Percentiles rank a stretch among this genome's conserved stretches.
Conservation (phyloP, 306 rosid species). For the Rubus parviflorus region DNA sequence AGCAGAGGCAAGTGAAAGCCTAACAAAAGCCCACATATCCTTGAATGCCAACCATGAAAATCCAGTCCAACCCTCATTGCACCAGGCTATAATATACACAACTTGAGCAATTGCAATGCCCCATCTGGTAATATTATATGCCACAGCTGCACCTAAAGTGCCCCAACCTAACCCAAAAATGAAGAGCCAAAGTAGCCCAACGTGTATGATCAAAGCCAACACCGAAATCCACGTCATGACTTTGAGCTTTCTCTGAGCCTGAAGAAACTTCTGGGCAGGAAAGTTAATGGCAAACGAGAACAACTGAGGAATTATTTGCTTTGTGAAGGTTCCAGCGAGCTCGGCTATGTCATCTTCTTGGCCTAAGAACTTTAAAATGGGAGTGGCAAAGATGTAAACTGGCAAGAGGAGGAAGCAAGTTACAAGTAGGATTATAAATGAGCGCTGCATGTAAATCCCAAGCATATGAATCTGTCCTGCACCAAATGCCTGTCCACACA, state of each 20-base stretch:
- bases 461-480: slow-evolving; percentile 74
- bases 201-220: slow-evolving; percentile 39
- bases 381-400: slow-evolving; percentile 59
- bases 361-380: slow-evolving; percentile 58
- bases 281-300: slow-evolving; percentile 60
- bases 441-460: slow-evolving; percentile 81
- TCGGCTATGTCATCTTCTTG: slow-evolving; percentile 68
- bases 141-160: slow-evolving; percentile 63
- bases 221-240: slow-evolving; percentile 64
- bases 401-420: slow-evolving; percentile 56
- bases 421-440: slow-evolving; percentile 55
- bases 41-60: slow-evolving; percentile 64
- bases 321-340: slow-evolving; percentile 48
- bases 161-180: slow-evolving; percentile 49
- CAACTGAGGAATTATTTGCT: slow-evolving; percentile 59
- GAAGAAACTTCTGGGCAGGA: slow-evolving; percentile 77
- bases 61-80: slow-evolving; percentile 72
- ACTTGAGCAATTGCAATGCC: slow-evolving; percentile 52
- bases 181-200: slow-evolving; percentile 56
- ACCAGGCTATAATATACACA: slow-evolving; percentile 67
- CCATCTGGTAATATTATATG: slow-evolving; percentile 60
- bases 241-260: slow-evolving; percentile 65
- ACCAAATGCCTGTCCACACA: slow-evolving; percentile 83
- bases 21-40: slow-evolving; percentile 70
- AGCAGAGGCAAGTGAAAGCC: slow-evolving; percentile 79